Evolutionary conservation across 176 grass and related monocot species (phyloP), one percentile per base, ranked within the genome.

Genomic region (Thinopyrum elongatum): DNA sequence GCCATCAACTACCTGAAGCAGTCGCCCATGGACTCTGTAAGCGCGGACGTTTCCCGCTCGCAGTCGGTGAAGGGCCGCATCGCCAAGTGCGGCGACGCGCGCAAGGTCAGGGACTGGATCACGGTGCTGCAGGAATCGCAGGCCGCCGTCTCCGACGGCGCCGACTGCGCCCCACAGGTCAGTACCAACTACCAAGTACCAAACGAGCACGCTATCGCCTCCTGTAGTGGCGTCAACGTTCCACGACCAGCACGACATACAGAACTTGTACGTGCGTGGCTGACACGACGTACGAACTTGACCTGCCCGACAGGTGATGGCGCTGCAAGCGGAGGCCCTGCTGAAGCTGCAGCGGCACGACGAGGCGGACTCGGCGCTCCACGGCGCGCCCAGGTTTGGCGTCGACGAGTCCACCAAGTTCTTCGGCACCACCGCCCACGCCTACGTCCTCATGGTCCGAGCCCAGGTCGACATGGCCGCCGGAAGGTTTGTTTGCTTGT

Each of bases 271-370:
- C 39, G 70, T 27, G 44, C 44, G 42, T 47, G 47, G 47, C 5
- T 70, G 74, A 46, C 21, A 8, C 65, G 41, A 65, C 21, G 28
- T 39, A 36, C 47, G 53, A 3, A 22, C 53, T 58, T 22, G 17
- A 58, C 77, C 42, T 26, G 25, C 2, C 2, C 3, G n/a, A 35
- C 60, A 96, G 94, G 90, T 93, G 13, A 76, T 90, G 65, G 90
- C 97, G 74, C 77, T 99, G 75, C 94, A 94, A 86, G 92, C 92
- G 39, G 97, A 99, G 90, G 94, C 97, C 23, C 80, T 94, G 82
- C 55, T 97, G 55, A 87, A 91, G 87, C 90, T 96, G 4, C 87
- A 87, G 28, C 90, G 90, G 44, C 97, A 97, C 60, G 97, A 99
- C 12, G 92, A 99, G 29, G 92, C 94, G 8, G 92, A 93, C 74